Base-by-base conservation (phyloP, 176 grass and related monocot species). In the Canna indica region DNA sequence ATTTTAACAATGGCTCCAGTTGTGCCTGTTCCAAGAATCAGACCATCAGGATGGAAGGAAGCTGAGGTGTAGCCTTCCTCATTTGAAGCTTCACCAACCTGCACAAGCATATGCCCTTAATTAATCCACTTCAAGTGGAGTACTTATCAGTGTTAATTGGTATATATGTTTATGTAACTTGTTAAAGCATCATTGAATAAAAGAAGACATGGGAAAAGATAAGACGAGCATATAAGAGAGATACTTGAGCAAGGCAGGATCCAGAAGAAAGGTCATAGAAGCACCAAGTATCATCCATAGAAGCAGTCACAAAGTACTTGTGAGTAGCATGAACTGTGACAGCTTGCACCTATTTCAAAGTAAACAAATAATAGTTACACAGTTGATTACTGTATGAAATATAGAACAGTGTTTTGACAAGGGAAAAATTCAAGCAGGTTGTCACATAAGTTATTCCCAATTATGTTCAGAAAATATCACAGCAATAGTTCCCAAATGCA, bases 271-370 rank as follows among this genome's bases (percentile, higher is more conserved):
- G 83, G 80, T 99, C 95, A 82, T 99, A 94, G 84, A 99, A 99
- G 79, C 95, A 99, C 95, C 95, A 99, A 4, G 95, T 84, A 78
- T 90, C 90, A 85, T 99, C 95, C 95, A 88, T 85, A 39, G 86
- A 82, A 78, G 84, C 95, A 25, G 84, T 88, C 67, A 94, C 95
- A 46, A 93, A 90, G 76, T 94, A 99, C 67, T 90, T 99, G 61
- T 90, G 85, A 36, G 95, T 99, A 7, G 90, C 95, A 86, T 99
- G 95, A 28, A 99, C 81, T 59, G 95, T 94, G 31, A 99, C 90
- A 76, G 90, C 95, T 88, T 99, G 86, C 58, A 99, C 90, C 95
- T 99, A 71, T 60, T 73, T 54, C 22, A 73, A 73, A 15, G 11
- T 41, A 5, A 29, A 29, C n/a, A n/a, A 20, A 28, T 42, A 42